Evolutionary conservation across 2,329 filamentous ascomycete species (phyloP).

Genomic region (Colletotrichum sp.): DNA sequence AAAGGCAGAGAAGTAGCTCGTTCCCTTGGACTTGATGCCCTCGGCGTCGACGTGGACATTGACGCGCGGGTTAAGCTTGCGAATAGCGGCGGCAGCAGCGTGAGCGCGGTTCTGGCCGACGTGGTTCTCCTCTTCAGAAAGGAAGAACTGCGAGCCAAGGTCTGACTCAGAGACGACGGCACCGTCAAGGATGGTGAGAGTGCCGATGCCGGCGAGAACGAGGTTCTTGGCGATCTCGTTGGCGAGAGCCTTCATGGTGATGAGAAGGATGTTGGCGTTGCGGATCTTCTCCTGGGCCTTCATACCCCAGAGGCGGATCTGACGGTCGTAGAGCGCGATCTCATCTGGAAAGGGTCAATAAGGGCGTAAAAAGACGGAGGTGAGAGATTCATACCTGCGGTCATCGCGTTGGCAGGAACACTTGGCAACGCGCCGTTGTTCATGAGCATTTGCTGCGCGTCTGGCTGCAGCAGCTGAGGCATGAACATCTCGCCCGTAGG

Average conservation of each 20-base stretch:
- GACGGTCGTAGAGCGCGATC: slow-evolving; percentile 95
- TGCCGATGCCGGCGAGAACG: slow-evolving; percentile 89
- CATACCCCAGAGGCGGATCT: slow-evolving; percentile 97
- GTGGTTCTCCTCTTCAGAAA: slow-evolving; percentile 67
- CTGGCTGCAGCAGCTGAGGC: slow-evolving; percentile 12
- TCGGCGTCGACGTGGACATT: slow-evolving; percentile 72
- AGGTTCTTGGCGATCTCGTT: slow-evolving; percentile 96
- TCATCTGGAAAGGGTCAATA: slow-evolving; percentile 66
- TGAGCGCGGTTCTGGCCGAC: slow-evolving; percentile 85
- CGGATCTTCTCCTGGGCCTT: slow-evolving; percentile 93
- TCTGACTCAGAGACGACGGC: slow-evolving; percentile 78
- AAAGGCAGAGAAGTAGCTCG: slow-evolving; percentile 78
- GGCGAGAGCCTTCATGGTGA: slow-evolving; percentile 85
- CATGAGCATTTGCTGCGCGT: slow-evolving; percentile 7
- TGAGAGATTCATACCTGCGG: slow-evolving; percentile 27
- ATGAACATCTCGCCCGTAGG: slow-evolving; percentile 21
- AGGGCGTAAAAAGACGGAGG: not conserved
- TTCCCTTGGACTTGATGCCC: slow-evolving; percentile 69
- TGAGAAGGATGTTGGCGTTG: slow-evolving; percentile 85
- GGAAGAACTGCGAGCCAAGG: slow-evolving; percentile 82
- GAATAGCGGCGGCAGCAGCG: slow-evolving; percentile 78
- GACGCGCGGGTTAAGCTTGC: slow-evolving; percentile 89
- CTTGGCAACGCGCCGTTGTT: slow-evolving; percentile 20
- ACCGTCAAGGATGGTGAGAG: slow-evolving; percentile 86
- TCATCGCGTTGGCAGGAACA: slow-evolving; percentile 27